Evolutionary conservation across 352 stramenopile genomes (phyloP).

Genomic region (Globisporangium emineosum): DNA sequence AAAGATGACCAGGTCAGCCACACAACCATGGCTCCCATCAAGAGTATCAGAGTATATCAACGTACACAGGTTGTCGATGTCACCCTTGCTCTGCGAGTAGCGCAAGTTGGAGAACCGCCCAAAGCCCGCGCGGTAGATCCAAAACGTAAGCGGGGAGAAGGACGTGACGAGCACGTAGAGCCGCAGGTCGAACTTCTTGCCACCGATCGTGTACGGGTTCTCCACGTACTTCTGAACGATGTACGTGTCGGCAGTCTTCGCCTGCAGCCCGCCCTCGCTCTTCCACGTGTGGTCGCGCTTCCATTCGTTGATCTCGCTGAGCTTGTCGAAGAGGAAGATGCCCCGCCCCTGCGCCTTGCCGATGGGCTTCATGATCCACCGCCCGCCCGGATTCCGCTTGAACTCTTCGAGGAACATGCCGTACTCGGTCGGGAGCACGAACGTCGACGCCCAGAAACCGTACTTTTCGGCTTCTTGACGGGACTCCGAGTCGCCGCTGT

Average conservation of each 20-base stretch:
- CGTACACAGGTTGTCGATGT: conserved; percentile 33
- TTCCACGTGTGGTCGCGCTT: conserved; percentile 70
- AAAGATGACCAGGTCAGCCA: background rate
- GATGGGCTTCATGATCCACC: conserved; percentile 95
- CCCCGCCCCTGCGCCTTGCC: conserved; percentile 69
- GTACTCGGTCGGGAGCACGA: conserved; percentile 89
- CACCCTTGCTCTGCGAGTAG: conserved; percentile 24
- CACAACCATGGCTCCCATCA: background rate
- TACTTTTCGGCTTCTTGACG: conserved; percentile 44
- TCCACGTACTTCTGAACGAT: conserved; percentile 85
- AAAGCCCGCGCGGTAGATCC: conserved; percentile 70
- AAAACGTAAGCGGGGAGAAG: conserved; percentile 29
- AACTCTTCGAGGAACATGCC: conserved; percentile 73
- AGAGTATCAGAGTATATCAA: background rate
- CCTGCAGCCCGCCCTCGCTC: conserved; percentile 26
- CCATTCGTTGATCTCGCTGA: conserved; percentile 88
- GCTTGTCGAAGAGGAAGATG: conserved; percentile 89
- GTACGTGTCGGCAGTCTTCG: conserved; percentile 60
- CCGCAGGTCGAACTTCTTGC: conserved; percentile 90
- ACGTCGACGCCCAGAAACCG: conserved; percentile 68
- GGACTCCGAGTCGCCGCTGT: conserved; percentile 28
- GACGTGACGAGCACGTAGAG: conserved; percentile 87
- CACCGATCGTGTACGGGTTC: conserved; percentile 86
- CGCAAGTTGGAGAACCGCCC: conserved; percentile 54
- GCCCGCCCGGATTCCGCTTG: conserved; percentile 49